Evolutionary conservation across 208 protist species (phyloP), one percentile per base, ranked within the genome.

Genomic region (Crithidia expoeki): DNA sequence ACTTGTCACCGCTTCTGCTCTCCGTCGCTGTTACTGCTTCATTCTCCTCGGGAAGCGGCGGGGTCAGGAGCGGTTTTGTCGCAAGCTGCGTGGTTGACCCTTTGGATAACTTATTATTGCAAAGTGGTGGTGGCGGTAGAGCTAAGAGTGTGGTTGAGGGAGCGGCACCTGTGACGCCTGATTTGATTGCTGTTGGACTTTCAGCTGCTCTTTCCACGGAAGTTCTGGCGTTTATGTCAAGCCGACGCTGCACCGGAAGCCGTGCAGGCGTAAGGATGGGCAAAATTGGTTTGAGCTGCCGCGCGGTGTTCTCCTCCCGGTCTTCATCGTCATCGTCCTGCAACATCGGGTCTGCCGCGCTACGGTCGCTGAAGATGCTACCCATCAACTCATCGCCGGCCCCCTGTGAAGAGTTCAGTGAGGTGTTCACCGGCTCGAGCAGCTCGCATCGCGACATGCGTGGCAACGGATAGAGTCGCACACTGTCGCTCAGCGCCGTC

Each of bases 401-500:
- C 2, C 16, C 52, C 14, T 34, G 30, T 17, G 11, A 40, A 17
- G 52, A 34, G 30, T 28, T 14, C 16, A 21, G 19, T 4, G 36
- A 30, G 9, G 32, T 47, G 36, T 47, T 61, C n/a, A 51, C 38
- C 5, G 46, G 49, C 33, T 46, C 46, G 6, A 57, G 21, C 23
- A 36, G 12, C 9, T 53, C 46, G 10, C 6, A 6, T 27, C 25
- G 30, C 4, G 42, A 12, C 3, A n/a, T 32, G 42, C 50, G 40
- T 0, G 68, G 50, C 40, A 51, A 11, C 1, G 59, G 59, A 56
- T 60, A 74, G 9, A 74, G 59, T 21, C 63, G 50, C 51, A 74
- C 68, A n/a, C 59, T 74, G 38, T 74, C 68, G 42, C 59, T 74
- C 40, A 59, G 47, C n/a, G 47, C 38, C 30, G 68, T 62, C 51